Evolutionary conservation across 1,139 yeast genomes (phyloP).

Genomic region (Casaregolazyma lundiana): DNA sequence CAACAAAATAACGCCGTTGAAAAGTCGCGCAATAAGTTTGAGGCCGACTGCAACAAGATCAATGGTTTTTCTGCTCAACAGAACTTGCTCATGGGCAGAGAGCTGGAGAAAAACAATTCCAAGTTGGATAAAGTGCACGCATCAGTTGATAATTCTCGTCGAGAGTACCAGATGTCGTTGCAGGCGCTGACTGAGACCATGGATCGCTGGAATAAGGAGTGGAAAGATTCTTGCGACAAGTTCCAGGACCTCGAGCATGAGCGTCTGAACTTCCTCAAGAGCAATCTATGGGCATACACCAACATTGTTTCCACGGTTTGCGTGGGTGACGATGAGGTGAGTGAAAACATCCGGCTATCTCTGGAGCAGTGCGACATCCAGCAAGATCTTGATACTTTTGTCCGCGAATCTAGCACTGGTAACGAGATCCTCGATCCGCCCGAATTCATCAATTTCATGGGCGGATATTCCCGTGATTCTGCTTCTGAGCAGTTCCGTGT

Average conservation of each 20-base stretch:
- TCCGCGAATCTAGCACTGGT: constrained; percentile 61
- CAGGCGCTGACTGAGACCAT: constrained; percentile 60
- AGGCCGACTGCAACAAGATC: constrained; percentile 53
- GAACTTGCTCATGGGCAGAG: constrained; percentile 74
- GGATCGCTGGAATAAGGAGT: constrained; percentile 71
- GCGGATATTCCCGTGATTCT: constrained; percentile 38
- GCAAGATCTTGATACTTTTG: constrained; percentile 56
- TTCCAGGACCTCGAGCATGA: constrained; percentile 76
- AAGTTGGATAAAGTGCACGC: constrained; percentile 56
- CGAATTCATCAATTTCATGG: constrained; percentile 45
- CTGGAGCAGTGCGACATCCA: constrained; percentile 66
- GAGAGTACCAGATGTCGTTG: constrained; percentile 58
- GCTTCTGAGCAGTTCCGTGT: constrained; percentile 25
- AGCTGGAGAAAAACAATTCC: constrained; percentile 60
- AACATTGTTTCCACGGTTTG: constrained; percentile 73
- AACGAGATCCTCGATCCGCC: constrained; percentile 57
- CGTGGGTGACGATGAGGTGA: constrained; percentile 71
- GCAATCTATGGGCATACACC: constrained; percentile 79
- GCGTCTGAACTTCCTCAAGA: constrained; percentile 67
- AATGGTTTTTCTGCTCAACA: constrained; percentile 59
- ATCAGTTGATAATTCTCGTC: constrained; percentile 45
- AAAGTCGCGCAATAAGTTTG: constrained; percentile 49
- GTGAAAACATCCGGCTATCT: constrained; percentile 62
- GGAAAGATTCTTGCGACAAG: constrained; percentile 66
- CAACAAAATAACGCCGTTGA: constrained; percentile 38